Evolutionary conservation across 2,329 filamentous ascomycete species (phyloP), one percentile per base, ranked within the genome.

Genomic region (Exophiala aquamarina): DNA sequence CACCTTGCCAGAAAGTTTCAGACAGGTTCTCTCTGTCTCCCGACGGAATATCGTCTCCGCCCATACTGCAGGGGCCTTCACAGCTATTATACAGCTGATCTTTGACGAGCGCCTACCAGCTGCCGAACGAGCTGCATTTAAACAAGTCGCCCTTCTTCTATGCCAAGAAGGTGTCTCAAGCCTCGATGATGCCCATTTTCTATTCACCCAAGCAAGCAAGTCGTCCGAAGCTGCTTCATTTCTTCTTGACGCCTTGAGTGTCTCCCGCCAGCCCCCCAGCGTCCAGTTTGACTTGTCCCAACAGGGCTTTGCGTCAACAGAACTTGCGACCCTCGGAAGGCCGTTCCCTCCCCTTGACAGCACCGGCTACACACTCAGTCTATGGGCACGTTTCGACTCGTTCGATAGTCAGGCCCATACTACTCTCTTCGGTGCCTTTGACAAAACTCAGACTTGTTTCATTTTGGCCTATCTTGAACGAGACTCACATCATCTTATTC

Each of bases 351-450:
- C 93, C 1, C 77, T 81, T 44, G 82, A 84, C 14, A 81, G 84
- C n/a, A 67, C 71, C 23, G 94, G 93, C 15, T 98, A 97, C 69
- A 95, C 90, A 1, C 86, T 98, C 51, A 81, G 87, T 36, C 81
- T 89, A 1, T 98, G 93, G 93, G 79, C 95, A 40, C 83, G 87
- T 15, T 81, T 98, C 50, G 91, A 97, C 65, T 76, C 82, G 32
- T 97, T 93, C 66, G 94, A 98, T 65, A 72, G 81, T 4, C 80
- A 81, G 36, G 84, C 87, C 13, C 93, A 98, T 66, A 98, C 93
- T 0, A 98, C 93, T 0, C 79, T 98, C 11, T 98, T 98, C 65
- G 93, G 93, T 19, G 89, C 93, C 7, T 97, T 94, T 66, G 93
- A 98, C 68, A 77, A 85, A 3, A 89, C 83, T 4, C 92, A 97